These are phyloP conservation scores for Jatropha podagrica DNA, from an alignment of 441 rosid genomes.

Conservation along the genomic window DNA sequence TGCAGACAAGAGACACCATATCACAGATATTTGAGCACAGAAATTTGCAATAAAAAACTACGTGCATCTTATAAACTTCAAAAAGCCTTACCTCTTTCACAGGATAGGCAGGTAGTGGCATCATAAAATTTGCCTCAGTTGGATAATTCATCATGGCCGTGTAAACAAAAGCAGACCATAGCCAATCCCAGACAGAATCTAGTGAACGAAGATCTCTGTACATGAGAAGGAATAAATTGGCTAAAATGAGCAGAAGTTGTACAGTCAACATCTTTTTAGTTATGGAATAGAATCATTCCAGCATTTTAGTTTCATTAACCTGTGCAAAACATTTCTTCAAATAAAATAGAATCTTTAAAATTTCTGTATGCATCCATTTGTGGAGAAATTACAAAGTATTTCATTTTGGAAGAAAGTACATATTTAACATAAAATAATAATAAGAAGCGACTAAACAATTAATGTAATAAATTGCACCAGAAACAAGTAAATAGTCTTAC, in stretches of 20 bases:
- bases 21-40: neutral
- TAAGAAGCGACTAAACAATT: neutral
- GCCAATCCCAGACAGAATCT: constrained; percentile 53
- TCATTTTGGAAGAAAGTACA: neutral
- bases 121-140: constrained; percentile 68
- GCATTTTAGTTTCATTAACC: neutral
- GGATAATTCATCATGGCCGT: constrained; percentile 83
- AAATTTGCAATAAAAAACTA: neutral
- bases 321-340: neutral
- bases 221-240: constrained; percentile 9
- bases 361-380: neutral
- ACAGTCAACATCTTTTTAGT: neutral
- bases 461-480: neutral
- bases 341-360: neutral
- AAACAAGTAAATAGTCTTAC: neutral
- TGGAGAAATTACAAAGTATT: neutral
- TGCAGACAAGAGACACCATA: neutral
- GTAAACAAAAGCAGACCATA: constrained; percentile 61
- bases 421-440: neutral
- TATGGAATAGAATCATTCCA: neutral
- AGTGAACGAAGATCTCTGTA: constrained; percentile 48
- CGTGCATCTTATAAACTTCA: neutral
- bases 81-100: constrained; percentile 50
- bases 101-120: constrained; percentile 70
- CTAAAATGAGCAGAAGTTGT: neutral